These are phyloP conservation scores for Dichotomocladium elegans DNA, from an alignment of 371 early-diverging fungal genomes.

Conservation along the genomic window DNA sequence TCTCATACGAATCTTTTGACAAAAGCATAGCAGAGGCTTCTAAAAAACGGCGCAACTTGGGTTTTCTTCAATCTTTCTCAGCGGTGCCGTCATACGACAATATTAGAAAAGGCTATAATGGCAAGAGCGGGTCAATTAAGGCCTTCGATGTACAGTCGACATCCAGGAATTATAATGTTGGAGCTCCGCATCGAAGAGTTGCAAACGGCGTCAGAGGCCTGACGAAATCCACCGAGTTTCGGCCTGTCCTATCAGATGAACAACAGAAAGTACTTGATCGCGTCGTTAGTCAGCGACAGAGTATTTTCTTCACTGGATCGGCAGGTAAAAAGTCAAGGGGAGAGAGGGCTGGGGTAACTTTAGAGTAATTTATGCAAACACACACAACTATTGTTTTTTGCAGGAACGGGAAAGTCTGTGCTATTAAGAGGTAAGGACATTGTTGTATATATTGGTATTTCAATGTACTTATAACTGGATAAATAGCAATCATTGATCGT, in stretches of 20 bases:
- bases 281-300: slow-evolving; percentile 52
- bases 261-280: slow-evolving; percentile 56
- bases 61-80: background rate
- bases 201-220: background rate
- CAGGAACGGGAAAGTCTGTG: slow-evolving; percentile 76
- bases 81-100: background rate
- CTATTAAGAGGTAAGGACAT: slow-evolving; percentile 39
- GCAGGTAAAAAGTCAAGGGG: slow-evolving; percentile 48
- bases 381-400: no score
- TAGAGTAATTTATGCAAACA: background rate
- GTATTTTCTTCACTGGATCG: slow-evolving; percentile 79
- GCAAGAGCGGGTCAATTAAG: no score
- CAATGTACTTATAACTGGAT: no score
- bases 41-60: no score
- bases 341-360: background rate
- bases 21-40: no score
- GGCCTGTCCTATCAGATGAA: slow-evolving; percentile 45
- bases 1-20: no score
- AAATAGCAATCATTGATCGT: slow-evolving; percentile 49
- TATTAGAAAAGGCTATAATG: background rate
- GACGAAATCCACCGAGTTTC: background rate
- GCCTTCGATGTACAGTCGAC: no score
- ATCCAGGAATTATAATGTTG: no score
- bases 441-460: background rate
- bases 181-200: background rate